Base-by-base conservation (phyloP, 2,329 filamentous ascomycete species). In the Alternaria conjuncta region DNA sequence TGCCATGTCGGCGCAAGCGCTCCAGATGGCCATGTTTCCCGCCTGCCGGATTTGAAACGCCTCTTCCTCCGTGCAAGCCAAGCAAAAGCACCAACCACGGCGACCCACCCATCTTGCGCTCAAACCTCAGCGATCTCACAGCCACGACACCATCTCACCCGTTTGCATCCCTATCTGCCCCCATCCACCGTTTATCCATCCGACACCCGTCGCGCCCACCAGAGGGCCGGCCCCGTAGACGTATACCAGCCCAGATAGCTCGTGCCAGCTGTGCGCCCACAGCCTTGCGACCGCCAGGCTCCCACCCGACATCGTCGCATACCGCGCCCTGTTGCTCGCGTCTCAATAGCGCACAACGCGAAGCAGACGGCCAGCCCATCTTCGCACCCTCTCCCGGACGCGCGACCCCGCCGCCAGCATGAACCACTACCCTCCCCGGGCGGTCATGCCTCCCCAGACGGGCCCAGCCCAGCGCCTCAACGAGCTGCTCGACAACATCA, bases 401-500 rank as follows among this genome's bases (percentile, higher is more conserved):
- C 54, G 56, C 61, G 18, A 23, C 8, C 36, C 36, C 41, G 11
- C 46, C 45, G 61, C 59, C 60, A 81, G 74, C 71, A 97, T 97
- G 93, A 78, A 78, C 63, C 75, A 78, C 61, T 97, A 97, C 82
- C 92, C 88, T 75, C 94, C 96, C 85, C 93, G 93, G 36, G 36
- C 36, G 79, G 91, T 90, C 80, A 91, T 96, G 87, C 90, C 84
- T 67, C 77, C 77, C 66, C 78, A 78, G 57, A 74, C 69, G 70
- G 87, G 85, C 69, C 90, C 89, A 70, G 90, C 92, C 64, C 87
- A 85, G 82, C 93, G 96, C 71, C 86, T 98, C 74, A 93, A 92
- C 71, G 95, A 99, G 85, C 89, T 98, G 68, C 87, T 99, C 77
- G 95, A 98, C 61, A 91, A 94, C 79, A 89, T 99, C 74, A 90